Base-by-base conservation (phyloP, 208 protist species). In the Blechomonas ayalai region DNA sequence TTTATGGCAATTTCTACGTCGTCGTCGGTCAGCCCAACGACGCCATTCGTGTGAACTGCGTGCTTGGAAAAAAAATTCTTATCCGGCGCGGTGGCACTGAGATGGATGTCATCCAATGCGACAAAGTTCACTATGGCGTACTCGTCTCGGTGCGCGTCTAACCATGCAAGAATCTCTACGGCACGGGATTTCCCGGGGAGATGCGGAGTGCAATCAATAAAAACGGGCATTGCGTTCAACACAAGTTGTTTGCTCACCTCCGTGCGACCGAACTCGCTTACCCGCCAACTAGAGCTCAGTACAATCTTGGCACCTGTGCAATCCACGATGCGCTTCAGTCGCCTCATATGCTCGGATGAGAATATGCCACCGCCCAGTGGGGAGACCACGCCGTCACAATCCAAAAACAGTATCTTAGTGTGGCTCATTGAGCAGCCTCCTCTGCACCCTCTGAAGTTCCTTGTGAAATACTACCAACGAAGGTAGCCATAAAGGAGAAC, bases 361-460 rank as follows among this genome's bases (percentile, higher is more conserved):
- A 87, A 61, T 25, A 56, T 22, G 19, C 52, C 35, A 4, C 67
- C 65, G 0, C 38, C 49, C 43, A 87, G 52, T 1, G 78, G 78
- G 10, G 78, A 87, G 1, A 87, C 52, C 13, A 87, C 78, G 32
- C 78, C 78, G 52, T 87, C 78, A 35, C 78, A 87, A 52, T 87
- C 78, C 22, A 87, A 59, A 34, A 87, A 87, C 0, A 87, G 41
- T 23, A 87, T 66, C 44, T 82, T 87, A 7, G 65, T 74, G 9
- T 40, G n/a, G n/a, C n/a, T n/a, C n/a, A n/a, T n/a, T n/a, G n/a
- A n/a, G n/a, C n/a, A n/a, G n/a, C n/a, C n/a, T n/a, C n/a, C n/a
- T n/a, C n/a, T n/a, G n/a, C n/a, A n/a, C n/a, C n/a, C n/a, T n/a
- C n/a, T n/a, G n/a, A n/a, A n/a, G n/a, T n/a, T n/a, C n/a, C n/a